These are phyloP conservation scores for Fraxinus velutina DNA, from an alignment of 305 asterid species.

Conservation along the genomic window DNA sequence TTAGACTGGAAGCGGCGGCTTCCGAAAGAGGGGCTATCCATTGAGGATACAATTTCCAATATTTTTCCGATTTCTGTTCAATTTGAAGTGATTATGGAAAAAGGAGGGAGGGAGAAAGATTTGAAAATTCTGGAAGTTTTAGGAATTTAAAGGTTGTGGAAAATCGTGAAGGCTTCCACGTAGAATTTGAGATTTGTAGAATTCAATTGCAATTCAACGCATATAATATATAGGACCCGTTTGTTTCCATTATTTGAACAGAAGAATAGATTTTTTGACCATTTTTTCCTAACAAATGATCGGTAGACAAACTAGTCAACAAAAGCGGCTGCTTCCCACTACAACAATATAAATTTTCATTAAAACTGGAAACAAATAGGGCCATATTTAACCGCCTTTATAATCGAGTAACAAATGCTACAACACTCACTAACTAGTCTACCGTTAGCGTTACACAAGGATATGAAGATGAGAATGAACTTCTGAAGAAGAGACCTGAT, in stretches of 20 bases:
- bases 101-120: not conserved
- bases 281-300: too few species aligned
- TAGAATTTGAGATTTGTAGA: not conserved
- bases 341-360: too few species aligned
- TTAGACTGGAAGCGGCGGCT: slow-evolving; percentile 21
- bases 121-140: slow-evolving; percentile 33
- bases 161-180: not conserved
- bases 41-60: not conserved
- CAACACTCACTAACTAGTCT: not conserved
- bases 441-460: not conserved
- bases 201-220: not conserved
- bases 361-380: too few species aligned
- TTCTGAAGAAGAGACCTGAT: not conserved
- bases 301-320: too few species aligned
- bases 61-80: not conserved
- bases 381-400: too few species aligned
- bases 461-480: not conserved
- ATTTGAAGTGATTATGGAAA: not conserved
- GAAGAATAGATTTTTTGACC: too few species aligned
- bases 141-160: not conserved
- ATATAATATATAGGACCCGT: too few species aligned
- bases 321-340: too few species aligned
- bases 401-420: not conserved
- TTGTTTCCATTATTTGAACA: too few species aligned
- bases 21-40: slow-evolving; percentile 42